Evolutionary conservation across 371 early-diverging fungal species (phyloP), one percentile per base, ranked within the genome.

Genomic region (Actinomucor elegans): DNA sequence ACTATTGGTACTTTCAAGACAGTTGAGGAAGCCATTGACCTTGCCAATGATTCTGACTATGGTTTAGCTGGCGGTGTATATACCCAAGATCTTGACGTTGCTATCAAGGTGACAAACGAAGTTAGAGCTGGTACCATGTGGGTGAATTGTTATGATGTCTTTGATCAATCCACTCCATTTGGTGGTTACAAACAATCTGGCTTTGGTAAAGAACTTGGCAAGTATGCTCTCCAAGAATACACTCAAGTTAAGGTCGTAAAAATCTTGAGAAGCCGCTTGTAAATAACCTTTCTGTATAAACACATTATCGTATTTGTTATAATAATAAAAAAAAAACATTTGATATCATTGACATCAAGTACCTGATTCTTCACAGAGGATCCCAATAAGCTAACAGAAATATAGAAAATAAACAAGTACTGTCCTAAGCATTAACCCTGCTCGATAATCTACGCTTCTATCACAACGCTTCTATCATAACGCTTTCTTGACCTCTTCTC

Each of bases 131-230:
- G 94, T 21, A 90, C 88, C 17, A 83, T 93, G 10, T 92, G 94
- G 68, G 56, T 69, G 10, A 72, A 73, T 29, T 71, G 65, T 29
- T 69, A 57, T 28, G 68, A 66, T 53, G 52, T 67, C 15, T 71
- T 69, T 57, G 68, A 67, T 50, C 64, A 66, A 36, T 61, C 72
- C 47, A 75, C 89, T 67, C 92, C 94, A 5, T 93, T 92, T 66
- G 94, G 94, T 55, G 96, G 96, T 3, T 86, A 82, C 69, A 92
- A 92, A 73, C 78, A 87, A 73, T 84, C 85, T 27, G 95, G 95
- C 24, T 81, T 88, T 45, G 91, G 91, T 52, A 84, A 87, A 41
- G 90, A 91, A 56, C 75, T 87, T 12, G 91, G 91, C 32, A 75
- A 81, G 43, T 81, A 86, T 62, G 80, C 88, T 23, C 61, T 91